phyloP scores from a whole-genome alignment of 805 yeast genomes.

The Lipomyces sp. region DNA sequence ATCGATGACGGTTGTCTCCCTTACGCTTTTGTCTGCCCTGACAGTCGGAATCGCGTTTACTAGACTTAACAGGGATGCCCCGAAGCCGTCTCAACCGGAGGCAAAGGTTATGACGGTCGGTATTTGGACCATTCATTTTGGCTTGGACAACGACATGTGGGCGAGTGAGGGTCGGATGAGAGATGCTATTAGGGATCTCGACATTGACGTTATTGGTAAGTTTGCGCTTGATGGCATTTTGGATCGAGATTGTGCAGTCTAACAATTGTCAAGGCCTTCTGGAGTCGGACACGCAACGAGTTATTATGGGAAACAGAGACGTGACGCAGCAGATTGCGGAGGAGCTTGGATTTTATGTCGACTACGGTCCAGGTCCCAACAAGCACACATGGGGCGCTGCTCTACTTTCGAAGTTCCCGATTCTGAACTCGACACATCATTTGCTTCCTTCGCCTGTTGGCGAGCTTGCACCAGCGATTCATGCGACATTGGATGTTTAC shows the following conservation, averaged over 20 bases:
- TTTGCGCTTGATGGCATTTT: background rate
- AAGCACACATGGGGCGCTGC: slow-evolving; percentile 99
- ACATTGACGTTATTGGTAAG: slow-evolving; percentile 80
- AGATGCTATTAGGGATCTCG: slow-evolving; percentile 75
- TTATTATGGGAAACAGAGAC: slow-evolving; percentile 94
- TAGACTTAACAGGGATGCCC: slow-evolving; percentile 58
- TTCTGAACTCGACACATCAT: slow-evolving; percentile 83
- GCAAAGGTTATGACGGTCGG: slow-evolving; percentile 82
- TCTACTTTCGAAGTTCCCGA: slow-evolving; percentile 89
- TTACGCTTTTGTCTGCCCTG: slow-evolving; percentile 45
- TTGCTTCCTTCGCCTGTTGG: slow-evolving; percentile 95
- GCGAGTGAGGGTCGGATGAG: slow-evolving; percentile 89
- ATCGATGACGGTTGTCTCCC: slow-evolving; percentile 24
- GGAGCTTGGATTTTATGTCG: slow-evolving; percentile 90
- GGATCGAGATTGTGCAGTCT: too few species aligned
- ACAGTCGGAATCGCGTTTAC: slow-evolving; percentile 53
- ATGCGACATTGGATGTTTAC: slow-evolving; percentile 88
- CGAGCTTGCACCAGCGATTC: slow-evolving; percentile 96
- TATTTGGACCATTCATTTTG: slow-evolving; percentile 98
- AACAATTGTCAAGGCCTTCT: slow-evolving; percentile 63
- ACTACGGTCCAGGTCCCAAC: slow-evolving; percentile 96
- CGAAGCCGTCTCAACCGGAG: slow-evolving; percentile 65
- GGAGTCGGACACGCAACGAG: slow-evolving; percentile 90
- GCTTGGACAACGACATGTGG: slow-evolving; percentile 98
- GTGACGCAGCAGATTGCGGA: slow-evolving; percentile 87